A percentile compares a stretch with the other conserved stretches of the same genome.
Conservation (phyloP, 2,329 filamentous ascomycete species). For the Aureobasidium leucospermi region DNA sequence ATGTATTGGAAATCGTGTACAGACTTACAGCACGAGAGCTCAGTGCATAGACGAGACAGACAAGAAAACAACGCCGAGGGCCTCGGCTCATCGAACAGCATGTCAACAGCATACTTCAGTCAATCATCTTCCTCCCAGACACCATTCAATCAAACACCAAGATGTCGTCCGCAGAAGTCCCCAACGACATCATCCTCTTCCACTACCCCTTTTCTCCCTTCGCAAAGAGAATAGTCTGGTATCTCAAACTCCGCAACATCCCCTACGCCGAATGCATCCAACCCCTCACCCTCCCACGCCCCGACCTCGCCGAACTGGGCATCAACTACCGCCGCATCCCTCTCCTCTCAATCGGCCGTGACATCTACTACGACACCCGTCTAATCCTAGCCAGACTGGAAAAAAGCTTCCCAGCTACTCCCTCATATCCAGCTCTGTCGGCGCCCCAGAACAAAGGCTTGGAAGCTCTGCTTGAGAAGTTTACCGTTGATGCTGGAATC, state of each 20-base stretch:
- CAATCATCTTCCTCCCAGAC: neutral
- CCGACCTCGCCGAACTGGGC: conserved; percentile 54
- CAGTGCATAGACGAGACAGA: neutral
- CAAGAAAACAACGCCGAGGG: neutral
- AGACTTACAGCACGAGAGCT: neutral
- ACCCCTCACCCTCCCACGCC: conserved; percentile 58
- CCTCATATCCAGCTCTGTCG: conserved; percentile 25
- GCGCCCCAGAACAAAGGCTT: conserved; percentile 36
- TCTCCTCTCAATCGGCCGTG: conserved; percentile 56
- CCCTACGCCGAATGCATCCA: conserved; percentile 64
- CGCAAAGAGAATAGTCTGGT: conserved; percentile 58
- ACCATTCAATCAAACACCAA: neutral
- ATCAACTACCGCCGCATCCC: conserved; percentile 64
- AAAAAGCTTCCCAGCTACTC: conserved; percentile 38
- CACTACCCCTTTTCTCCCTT: conserved; percentile 61
- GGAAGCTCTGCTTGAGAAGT: conserved; percentile 49
- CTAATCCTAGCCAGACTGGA: conserved; percentile 62
- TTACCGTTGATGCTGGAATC: conserved; percentile 50
- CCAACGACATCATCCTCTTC: conserved; percentile 52
- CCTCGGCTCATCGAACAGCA: neutral
- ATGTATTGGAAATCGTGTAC: no score
- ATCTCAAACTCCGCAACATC: conserved; percentile 58
- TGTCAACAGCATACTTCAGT: neutral
- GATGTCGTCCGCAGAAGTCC: conserved; percentile 20
- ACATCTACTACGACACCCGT: conserved; percentile 63